Evolutionary conservation across 78 protist species (phyloP), one percentile per base, ranked within the genome.

Genomic region (Isochrysis galbana): DNA sequence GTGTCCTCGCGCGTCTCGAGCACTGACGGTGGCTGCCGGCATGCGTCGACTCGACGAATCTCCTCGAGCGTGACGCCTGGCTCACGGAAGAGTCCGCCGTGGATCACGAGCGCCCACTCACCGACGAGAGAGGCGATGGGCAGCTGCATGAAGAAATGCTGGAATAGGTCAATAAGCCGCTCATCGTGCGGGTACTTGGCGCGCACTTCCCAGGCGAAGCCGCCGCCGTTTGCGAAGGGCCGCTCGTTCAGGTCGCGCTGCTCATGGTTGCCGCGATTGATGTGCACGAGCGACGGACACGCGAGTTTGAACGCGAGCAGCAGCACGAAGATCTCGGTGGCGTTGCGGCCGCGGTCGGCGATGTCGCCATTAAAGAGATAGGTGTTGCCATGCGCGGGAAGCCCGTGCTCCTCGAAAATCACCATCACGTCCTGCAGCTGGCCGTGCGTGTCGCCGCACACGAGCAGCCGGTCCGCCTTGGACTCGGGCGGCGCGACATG

Each of bases 261-360:
- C 88, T 94, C 96, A 91, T 94, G 96, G 93, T 94, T 94, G 67
- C 96, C 96, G 39, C 96, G 90, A 67, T 87, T 94, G 39, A 94
- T 7, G 72, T 10, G 5, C 29, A 94, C n/a, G 45, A 3, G 3
- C 36, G 7, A 21, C n/a, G 94, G 94, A 29, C 5, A 23, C 32
- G 34, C 47, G 51, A 88, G 61, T 46, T 87, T 92, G 69, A 87
- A 91, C 47, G 48, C 0, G 90, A 84, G 86, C 21, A 94, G 83
- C 17, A 92, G 51, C 11, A 93, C 19, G 47, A 92, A n/a, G 67
- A 91, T 91, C 90, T 94, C 96, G 38, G 44, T 14, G 5, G 91
- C 91, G 42, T 14, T 21, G 26, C 39, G 32, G 48, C 96, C 96
- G 26, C 96, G 82, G 72, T 94, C 96, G n/a, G 93, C 96, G 45